Evolutionary conservation across 805 yeast species (phyloP).

Genomic region (Candida namnaoensis): DNA sequence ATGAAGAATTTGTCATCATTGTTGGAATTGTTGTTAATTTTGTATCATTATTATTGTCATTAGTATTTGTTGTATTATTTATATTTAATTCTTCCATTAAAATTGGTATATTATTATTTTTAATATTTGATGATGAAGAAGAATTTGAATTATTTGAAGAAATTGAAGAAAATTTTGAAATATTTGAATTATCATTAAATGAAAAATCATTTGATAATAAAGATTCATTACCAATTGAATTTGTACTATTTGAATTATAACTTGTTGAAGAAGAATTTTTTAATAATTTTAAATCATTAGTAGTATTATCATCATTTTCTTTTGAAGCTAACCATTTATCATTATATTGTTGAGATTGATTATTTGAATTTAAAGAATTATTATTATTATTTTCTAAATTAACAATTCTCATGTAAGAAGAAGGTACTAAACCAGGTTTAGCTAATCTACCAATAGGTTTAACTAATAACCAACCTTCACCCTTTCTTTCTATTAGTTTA

Average conservation of each 20-base stretch:
- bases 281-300: not conserved
- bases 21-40: no score
- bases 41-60: not conserved
- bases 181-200: no score
- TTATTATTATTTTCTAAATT: slow-evolving; percentile 17
- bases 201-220: no score
- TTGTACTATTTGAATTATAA: not conserved
- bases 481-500: slow-evolving; percentile 36
- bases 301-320: not conserved
- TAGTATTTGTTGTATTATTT: not conserved
- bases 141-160: no score
- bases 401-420: slow-evolving; percentile 38
- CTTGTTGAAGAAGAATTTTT: slow-evolving; percentile 1
- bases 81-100: no score
- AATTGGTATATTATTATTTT: no score
- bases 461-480: slow-evolving; percentile 49
- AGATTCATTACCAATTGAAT: no score
- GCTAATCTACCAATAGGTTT: slow-evolving; percentile 40
- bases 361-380: no score
- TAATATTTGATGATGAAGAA: no score
- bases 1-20: no score
- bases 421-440: slow-evolving; percentile 43
- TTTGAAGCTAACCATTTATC: slow-evolving; percentile 4
- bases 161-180: not conserved
- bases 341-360: no score